phyloP scores from a whole-genome alignment of 2,329 filamentous ascomycete species.

The Bretziella fagacearum region DNA sequence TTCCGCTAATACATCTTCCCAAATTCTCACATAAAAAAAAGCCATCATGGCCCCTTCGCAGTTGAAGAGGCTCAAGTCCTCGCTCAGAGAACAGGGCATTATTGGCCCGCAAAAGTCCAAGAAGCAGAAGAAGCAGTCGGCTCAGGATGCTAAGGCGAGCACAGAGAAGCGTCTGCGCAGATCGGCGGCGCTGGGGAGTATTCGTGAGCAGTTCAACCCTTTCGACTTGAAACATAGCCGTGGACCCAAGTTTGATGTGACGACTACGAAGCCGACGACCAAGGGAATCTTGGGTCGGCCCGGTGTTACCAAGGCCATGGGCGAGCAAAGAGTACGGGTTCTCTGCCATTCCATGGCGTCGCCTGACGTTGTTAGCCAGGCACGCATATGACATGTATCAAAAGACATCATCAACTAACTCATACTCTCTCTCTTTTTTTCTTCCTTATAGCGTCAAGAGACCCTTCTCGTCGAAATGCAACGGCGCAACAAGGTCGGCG shows the following conservation, averaged over 20 bases:
- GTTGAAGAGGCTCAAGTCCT: conserved; percentile 86
- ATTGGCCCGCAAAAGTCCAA: conserved; percentile 87
- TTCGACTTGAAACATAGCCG: conserved; percentile 81
- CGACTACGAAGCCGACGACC: conserved; percentile 42
- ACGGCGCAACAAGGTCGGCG: conserved; percentile 74
- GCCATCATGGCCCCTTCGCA: conserved; percentile 77
- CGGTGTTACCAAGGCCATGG: conserved; percentile 65
- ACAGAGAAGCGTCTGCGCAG: conserved; percentile 60
- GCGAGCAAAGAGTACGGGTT: conserved; percentile 58
- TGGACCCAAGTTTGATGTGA: conserved; percentile 72
- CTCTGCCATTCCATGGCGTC: background rate
- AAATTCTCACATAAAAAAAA: background rate
- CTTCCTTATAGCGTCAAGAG: conserved; percentile 43
- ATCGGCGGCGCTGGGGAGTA: conserved; percentile 61
- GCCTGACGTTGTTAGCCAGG: too few species aligned
- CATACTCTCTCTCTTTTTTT: conserved; percentile 12
- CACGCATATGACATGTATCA: too few species aligned
- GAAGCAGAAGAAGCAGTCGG: conserved; percentile 69
- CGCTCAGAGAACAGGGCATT: conserved; percentile 74
- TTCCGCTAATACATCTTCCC: background rate
- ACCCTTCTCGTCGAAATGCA: conserved; percentile 85
- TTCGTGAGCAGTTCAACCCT: conserved; percentile 93
- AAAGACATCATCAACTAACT: too few species aligned
- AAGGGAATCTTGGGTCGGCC: conserved; percentile 56
- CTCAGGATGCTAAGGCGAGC: conserved; percentile 46